Evolutionary conservation across 139 green algal species (phyloP), one percentile per base, ranked within the genome.

Genomic region (Chlamydomonas sphaeroides): DNA sequence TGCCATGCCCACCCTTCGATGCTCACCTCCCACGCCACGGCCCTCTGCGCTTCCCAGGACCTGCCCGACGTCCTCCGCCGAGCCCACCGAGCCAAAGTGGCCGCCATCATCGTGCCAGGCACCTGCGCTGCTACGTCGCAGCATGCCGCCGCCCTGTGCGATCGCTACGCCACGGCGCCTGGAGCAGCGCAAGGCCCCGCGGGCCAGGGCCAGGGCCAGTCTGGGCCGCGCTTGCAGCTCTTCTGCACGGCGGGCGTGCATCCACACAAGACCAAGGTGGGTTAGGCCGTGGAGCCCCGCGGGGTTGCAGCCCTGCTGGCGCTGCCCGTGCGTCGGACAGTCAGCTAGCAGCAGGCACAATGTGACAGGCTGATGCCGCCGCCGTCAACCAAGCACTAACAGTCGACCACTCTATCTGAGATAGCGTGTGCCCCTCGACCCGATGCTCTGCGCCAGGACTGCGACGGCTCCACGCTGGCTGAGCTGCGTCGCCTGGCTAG

Each of bases 171-270:
- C 8, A 35, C 33, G 0, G 67, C 39, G n/a, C 14, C 51, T n/a
- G n/a, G n/a, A n/a, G n/a, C n/a, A n/a, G n/a, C n/a, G n/a, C n/a
- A n/a, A n/a, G n/a, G n/a, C n/a, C n/a, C n/a, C n/a, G n/a, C n/a
- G n/a, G n/a, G n/a, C n/a, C n/a, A n/a, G n/a, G n/a, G n/a, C n/a
- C n/a, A n/a, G n/a, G n/a, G n/a, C n/a, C n/a, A n/a, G n/a, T n/a
- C n/a, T 14, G 45, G 45, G 14, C 6, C 51, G 4, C 25, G 18
- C 21, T 10, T 1, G 23, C 56, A 62, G 25, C 86, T 96, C 30
- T 93, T 88, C 68, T 95, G 94, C 86, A 96, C 93, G 10, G 90
- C 91, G 5, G 93, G 93, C 6, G 92, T 96, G 53, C 93, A 97
- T 68, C 93, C 92, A 0, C 93, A 97, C 85, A 88, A 92, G 32